These are phyloP conservation scores for Metschnikowia lochheadii DNA, from an alignment of 805 yeast species.

Conservation along the genomic window DNA sequence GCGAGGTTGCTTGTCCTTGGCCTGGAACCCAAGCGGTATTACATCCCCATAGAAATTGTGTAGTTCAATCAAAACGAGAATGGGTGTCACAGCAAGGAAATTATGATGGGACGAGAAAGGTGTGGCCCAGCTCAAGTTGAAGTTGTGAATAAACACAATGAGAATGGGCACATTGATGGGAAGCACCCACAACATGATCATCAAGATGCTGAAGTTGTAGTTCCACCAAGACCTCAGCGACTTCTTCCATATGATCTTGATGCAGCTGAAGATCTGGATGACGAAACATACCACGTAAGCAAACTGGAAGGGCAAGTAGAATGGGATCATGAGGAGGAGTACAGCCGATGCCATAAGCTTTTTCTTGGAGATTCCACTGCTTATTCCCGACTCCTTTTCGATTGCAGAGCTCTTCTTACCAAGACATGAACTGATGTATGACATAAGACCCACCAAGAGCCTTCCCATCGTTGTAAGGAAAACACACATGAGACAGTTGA, in stretches of 20 bases:
- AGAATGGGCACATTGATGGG: constrained; percentile 78
- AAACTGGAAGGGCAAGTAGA: constrained; percentile 78
- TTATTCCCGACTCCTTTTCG: neutral
- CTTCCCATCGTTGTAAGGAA: constrained; percentile 16
- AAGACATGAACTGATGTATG: neutral
- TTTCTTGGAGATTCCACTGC: neutral
- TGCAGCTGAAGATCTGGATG: constrained; percentile 53
- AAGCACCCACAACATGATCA: constrained; percentile 71
- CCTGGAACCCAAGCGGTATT: constrained; percentile 31
- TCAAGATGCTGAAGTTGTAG: constrained; percentile 57
- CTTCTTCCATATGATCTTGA: constrained; percentile 26
- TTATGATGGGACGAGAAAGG: constrained; percentile 88
- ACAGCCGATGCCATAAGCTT: constrained; percentile 34
- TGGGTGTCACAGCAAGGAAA: constrained; percentile 70
- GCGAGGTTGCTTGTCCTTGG: constrained; percentile 1
- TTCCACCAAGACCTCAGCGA: constrained; percentile 36
- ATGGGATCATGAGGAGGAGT: constrained; percentile 42
- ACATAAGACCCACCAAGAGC: constrained; percentile 1
- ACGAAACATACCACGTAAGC: constrained; percentile 59
- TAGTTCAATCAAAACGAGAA: constrained; percentile 54
- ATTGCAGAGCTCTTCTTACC: neutral
- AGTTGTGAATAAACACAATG: constrained; percentile 76
- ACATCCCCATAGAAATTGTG: constrained; percentile 34
- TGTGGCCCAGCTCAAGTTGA: constrained; percentile 73
- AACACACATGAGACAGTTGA: constrained; percentile 38